Percentiles rank a stretch among this genome's conserved stretches.
Evolutionary conservation across 139 green algal genomes (phyloP).

Genomic region (Picochlorum costavermella): DNA sequence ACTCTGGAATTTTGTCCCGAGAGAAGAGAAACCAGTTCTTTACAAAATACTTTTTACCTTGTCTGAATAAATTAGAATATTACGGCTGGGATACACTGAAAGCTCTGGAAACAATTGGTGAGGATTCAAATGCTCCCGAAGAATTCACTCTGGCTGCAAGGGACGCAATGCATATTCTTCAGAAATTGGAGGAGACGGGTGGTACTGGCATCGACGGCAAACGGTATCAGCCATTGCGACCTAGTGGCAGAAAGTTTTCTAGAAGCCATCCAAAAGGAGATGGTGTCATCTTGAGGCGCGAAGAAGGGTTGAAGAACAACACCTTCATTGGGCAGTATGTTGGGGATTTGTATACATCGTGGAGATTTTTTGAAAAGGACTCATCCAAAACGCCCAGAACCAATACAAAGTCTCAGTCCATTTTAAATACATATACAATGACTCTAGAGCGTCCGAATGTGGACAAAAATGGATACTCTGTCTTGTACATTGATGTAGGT

Average conservation of each 20-base stretch:
- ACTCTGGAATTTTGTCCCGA: neutral
- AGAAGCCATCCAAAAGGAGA: conserved; percentile 25
- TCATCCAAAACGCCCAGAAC: neutral
- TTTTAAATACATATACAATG: neutral
- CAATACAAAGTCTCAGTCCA: neutral
- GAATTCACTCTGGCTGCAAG: neutral
- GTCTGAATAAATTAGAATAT: conserved; percentile 39
- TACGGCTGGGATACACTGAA: conserved; percentile 14
- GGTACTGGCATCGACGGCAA: conserved; percentile 34
- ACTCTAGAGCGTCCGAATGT: neutral
- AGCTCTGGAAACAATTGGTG: conserved; percentile 9
- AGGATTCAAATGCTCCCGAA: neutral
- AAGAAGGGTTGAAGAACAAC: conserved; percentile 48
- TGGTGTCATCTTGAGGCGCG: conserved; percentile 52
- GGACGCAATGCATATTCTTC: conserved; percentile 1
- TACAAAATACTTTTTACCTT: conserved; percentile 47
- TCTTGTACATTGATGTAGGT: neutral
- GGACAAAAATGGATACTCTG: neutral
- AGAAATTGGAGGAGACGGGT: conserved; percentile 9
- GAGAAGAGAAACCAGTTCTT: conserved; percentile 34
- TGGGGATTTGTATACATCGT: conserved; percentile 77
- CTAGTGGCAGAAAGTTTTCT: neutral
- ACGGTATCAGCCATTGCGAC: conserved; percentile 20
- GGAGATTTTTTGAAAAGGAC: conserved; percentile 80
- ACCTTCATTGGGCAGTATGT: conserved; percentile 86